Conservation (phyloP, 2,329 filamentous ascomycete genomes). For the Colletotrichum cereale region DNA sequence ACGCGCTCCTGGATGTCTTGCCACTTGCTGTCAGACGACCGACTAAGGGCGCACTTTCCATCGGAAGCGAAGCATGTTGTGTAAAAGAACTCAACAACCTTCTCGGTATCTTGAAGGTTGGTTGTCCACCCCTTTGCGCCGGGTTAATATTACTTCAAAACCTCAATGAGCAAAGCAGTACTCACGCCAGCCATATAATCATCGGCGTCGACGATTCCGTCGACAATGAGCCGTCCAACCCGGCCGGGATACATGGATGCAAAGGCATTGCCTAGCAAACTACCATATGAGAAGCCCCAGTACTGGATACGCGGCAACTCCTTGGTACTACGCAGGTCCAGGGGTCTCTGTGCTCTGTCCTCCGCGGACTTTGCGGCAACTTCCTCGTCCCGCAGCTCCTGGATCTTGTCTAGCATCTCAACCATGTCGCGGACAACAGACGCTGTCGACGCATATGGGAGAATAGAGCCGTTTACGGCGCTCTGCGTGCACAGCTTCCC, state of each 20-base stretch:
- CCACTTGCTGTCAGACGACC: constrained; percentile 44
- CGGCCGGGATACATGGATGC: constrained; percentile 52
- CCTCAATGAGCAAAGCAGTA: neutral
- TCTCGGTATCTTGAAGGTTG: constrained; percentile 54
- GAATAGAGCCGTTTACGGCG: constrained; percentile 46
- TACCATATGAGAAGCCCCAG: constrained; percentile 63
- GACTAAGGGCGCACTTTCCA: constrained; percentile 47
- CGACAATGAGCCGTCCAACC: constrained; percentile 57
- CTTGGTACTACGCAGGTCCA: constrained; percentile 3
- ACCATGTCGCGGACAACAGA: constrained; percentile 59
- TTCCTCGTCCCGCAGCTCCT: constrained; percentile 47
- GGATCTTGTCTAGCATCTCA: constrained; percentile 56
- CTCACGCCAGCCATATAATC: constrained; percentile 53
- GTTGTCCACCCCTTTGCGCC: constrained; percentile 49
- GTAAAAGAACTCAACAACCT: constrained; percentile 51
- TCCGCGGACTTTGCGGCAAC: neutral
- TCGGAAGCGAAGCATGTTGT: constrained; percentile 51
- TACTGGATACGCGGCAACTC: constrained; percentile 55
- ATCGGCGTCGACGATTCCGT: constrained; percentile 52
- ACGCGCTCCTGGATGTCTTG: constrained; percentile 51
- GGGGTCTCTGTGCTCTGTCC: neutral
- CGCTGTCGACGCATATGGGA: constrained; percentile 52
- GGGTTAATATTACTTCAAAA: constrained; percentile 4
- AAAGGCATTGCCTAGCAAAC: constrained; percentile 51
- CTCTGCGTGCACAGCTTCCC: constrained; percentile 47